phyloP scores from a whole-genome alignment of 805 yeast species.

The Candida fluviatilis region DNA sequence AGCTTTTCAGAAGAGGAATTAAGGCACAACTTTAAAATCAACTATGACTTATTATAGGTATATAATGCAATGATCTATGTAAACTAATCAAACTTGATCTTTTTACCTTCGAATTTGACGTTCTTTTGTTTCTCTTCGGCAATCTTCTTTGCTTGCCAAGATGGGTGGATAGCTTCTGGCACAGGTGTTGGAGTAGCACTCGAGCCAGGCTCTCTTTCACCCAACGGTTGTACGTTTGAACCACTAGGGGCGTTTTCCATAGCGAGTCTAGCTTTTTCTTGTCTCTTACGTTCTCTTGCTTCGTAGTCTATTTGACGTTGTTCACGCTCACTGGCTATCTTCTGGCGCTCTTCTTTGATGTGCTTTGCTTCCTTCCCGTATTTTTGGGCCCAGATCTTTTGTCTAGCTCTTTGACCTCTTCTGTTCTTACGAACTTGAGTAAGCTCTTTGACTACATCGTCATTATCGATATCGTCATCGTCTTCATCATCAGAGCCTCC shows the following conservation, averaged over 20 bases:
- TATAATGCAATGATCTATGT: constrained; percentile 4
- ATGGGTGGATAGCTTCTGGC: constrained; percentile 69
- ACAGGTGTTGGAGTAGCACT: constrained; percentile 6
- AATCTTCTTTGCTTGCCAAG: constrained; percentile 89
- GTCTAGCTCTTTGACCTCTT: constrained; percentile 96
- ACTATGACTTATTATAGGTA: constrained; percentile 18
- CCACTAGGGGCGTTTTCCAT: constrained; percentile 29
- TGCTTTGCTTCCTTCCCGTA: constrained; percentile 85
- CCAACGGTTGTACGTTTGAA: constrained; percentile 36
- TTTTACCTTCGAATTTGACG: constrained; percentile 78
- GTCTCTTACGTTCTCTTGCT: constrained; percentile 67
- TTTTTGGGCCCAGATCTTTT: constrained; percentile 92
- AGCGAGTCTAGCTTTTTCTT: constrained; percentile 40
- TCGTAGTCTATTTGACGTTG: constrained; percentile 63
- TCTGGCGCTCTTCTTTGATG: constrained; percentile 59
- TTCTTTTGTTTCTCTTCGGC: constrained; percentile 64
- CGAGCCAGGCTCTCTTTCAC: constrained; percentile 22
- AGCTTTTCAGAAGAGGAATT: constrained; percentile 25
- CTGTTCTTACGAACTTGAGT: constrained; percentile 73
- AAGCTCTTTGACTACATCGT: constrained; percentile 47
- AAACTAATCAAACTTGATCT: constrained; percentile 61
- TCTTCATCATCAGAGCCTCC: constrained; percentile 72
- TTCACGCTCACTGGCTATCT: constrained; percentile 52
- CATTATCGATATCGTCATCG: constrained; percentile 39
- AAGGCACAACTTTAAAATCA: constrained; percentile 19